Evolutionary conservation across 495 filamentous ascomycete species (phyloP).

Genomic region (Apodospora peruviana): DNA sequence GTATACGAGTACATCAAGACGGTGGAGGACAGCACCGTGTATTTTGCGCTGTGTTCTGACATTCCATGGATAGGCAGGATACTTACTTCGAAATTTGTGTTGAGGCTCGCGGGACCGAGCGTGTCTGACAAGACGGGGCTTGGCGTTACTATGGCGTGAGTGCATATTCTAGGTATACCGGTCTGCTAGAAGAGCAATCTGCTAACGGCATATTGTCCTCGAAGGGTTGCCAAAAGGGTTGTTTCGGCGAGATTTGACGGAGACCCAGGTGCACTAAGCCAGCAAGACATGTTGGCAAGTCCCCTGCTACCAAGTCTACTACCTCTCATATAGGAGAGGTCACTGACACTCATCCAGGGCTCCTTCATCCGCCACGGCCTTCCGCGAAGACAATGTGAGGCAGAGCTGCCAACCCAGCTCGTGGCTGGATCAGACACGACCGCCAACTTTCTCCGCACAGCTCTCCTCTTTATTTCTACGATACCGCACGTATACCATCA

Average conservation of each 20-base stretch:
- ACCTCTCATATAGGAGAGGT: too few species aligned
- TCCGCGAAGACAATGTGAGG: slow-evolving; percentile 21
- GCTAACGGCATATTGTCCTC: neutral
- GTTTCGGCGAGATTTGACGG: slow-evolving; percentile 28
- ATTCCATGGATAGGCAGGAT: slow-evolving; percentile 25
- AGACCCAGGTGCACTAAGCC: slow-evolving; percentile 11
- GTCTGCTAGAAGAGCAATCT: neutral
- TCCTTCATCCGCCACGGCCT: slow-evolving; percentile 27
- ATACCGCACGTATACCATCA: slow-evolving; percentile 39
- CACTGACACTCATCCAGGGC: slow-evolving; percentile 13
- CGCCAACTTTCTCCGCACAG: slow-evolving; percentile 49
- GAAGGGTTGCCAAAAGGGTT: slow-evolving; percentile 19
- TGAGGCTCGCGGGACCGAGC: slow-evolving; percentile 49
- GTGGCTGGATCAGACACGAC: slow-evolving; percentile 63
- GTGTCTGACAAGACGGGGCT: slow-evolving; percentile 43
- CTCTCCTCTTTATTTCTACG: slow-evolving; percentile 47
- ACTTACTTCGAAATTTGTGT: slow-evolving; percentile 36
- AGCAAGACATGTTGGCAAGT: slow-evolving; percentile 36
- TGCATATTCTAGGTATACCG: neutral
- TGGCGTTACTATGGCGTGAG: slow-evolving; percentile 29
- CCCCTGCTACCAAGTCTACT: too few species aligned
- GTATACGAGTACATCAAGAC: slow-evolving; percentile 42
- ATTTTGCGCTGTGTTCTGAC: slow-evolving; percentile 18
- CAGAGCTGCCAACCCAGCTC: slow-evolving; percentile 37
- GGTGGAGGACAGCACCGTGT: slow-evolving; percentile 25